These are phyloP conservation scores for Colletotrichum kahawae DNA, from an alignment of 2,329 filamentous ascomycete genomes.

Conservation along the genomic window DNA sequence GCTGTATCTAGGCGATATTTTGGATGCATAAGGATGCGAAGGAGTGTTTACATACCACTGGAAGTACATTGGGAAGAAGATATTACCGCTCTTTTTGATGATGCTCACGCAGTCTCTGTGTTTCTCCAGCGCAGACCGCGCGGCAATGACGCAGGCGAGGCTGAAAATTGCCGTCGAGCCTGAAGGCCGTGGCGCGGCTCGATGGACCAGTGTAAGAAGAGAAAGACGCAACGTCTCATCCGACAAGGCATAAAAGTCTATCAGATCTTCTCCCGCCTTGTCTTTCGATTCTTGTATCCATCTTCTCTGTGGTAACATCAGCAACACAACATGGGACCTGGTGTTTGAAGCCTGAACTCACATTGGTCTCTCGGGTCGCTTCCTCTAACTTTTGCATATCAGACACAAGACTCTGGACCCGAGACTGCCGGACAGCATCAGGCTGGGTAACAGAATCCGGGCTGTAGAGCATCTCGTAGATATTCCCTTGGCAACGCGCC, in stretches of 20 bases:
- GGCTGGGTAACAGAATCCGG: constrained; percentile 42
- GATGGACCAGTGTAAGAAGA: constrained; percentile 46
- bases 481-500: constrained; percentile 57
- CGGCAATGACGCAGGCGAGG: constrained; percentile 45
- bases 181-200: constrained; percentile 37
- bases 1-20: accelerated
- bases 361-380: constrained; percentile 24
- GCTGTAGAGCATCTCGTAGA: constrained; percentile 61
- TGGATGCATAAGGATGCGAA: too few species aligned
- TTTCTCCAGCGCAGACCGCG: constrained; percentile 42
- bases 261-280: constrained; percentile 27
- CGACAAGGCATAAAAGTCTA: constrained; percentile 39
- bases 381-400: constrained; percentile 35
- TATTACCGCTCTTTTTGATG: constrained; percentile 36
- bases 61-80: constrained; percentile 42
- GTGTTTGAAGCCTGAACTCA: not conserved
- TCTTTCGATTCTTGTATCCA: not conserved
- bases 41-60: constrained; percentile 39
- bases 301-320: not conserved
- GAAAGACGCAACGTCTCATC: constrained; percentile 47
- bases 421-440: constrained; percentile 34
- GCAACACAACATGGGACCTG: not conserved
- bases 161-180: constrained; percentile 40
- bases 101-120: constrained; percentile 46
- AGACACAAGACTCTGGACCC: constrained; percentile 34